Evolutionary conservation across 306 rosid genomes (phyloP).

Genomic region (Dalbergia oliveri): DNA sequence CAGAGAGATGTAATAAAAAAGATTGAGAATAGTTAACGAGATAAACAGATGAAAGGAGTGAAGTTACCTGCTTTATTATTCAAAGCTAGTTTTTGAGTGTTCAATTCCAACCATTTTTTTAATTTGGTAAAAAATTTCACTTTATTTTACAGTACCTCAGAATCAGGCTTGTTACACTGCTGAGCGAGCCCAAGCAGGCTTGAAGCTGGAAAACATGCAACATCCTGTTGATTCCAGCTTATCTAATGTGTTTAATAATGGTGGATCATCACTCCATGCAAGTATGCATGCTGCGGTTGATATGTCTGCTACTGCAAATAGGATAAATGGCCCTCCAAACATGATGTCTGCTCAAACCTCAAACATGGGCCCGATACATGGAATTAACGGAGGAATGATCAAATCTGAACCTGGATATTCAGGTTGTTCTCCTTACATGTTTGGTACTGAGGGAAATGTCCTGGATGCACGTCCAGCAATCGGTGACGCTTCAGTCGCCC

Average conservation of each 20-base stretch:
- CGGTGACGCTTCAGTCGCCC: constrained; percentile 71
- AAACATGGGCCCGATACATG: constrained; percentile 76
- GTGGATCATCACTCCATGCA: constrained; percentile 69
- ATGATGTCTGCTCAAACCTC: constrained; percentile 67
- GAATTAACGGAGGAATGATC: constrained; percentile 76
- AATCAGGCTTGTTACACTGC: constrained; percentile 67
- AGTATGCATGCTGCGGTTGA: constrained; percentile 68
- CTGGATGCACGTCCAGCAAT: constrained; percentile 66
- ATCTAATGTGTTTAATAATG: constrained; percentile 68
- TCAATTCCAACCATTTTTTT: not conserved
- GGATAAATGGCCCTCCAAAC: constrained; percentile 69
- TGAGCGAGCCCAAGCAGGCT: constrained; percentile 59
- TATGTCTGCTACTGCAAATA: constrained; percentile 63
- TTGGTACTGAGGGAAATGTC: constrained; percentile 69
- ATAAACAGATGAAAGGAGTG: constrained; percentile 9
- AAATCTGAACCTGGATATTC: constrained; percentile 84
- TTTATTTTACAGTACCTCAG: constrained; percentile 68
- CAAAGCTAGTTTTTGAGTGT: not conserved
- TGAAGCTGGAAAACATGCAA: constrained; percentile 76
- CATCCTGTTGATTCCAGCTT: constrained; percentile 68
- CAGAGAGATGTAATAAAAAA: not conserved
- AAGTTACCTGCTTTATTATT: constrained; percentile 15
- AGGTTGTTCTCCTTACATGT: constrained; percentile 67
- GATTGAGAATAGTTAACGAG: constrained; percentile 9
- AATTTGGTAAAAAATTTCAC: constrained; percentile 6